A percentile compares a stretch with the other conserved stretches of the same genome.
These are phyloP conservation scores for Boletus pseudopeckii DNA, from an alignment of 768 basidiomycete genomes.

Conservation along the genomic window DNA sequence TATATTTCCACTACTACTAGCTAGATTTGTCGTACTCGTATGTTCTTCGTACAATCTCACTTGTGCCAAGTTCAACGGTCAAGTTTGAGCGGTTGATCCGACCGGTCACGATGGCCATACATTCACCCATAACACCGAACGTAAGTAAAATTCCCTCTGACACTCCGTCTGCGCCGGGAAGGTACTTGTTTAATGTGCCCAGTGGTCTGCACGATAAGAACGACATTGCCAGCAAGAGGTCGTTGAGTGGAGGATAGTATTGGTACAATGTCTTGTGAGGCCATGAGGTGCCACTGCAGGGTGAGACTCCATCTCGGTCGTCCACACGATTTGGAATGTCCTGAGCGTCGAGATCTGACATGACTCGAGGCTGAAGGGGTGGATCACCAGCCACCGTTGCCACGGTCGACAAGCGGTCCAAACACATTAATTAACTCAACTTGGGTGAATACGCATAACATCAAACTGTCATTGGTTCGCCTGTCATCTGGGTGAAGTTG, in stretches of 20 bases:
- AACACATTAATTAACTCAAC: neutral
- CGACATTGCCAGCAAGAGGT: too few species aligned
- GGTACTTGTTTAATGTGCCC: neutral
- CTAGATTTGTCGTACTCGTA: conserved; percentile 9
- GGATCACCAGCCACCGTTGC: too few species aligned
- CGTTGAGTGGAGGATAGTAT: neutral
- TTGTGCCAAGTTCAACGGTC: too few species aligned
- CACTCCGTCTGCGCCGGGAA: neutral
- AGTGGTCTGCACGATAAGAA: neutral
- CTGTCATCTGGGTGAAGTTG: too few species aligned
- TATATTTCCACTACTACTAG: neutral
- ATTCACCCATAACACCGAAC: too few species aligned
- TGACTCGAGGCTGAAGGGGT: neutral
- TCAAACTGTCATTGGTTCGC: too few species aligned
- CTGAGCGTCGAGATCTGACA: neutral
- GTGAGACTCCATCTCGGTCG: conserved; percentile 5
- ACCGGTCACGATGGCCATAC: neutral
- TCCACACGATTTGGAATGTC: neutral
- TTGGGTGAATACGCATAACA: neutral
- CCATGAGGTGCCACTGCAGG: neutral
- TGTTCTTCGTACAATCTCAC: neutral
- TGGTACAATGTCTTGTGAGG: neutral
- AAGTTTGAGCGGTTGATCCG: neutral
- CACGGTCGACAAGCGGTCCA: neutral
- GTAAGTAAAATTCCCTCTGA: neutral